Conservation (phyloP, 176 grass and related monocot species). For the Echinochloa phyllopogon region DNA sequence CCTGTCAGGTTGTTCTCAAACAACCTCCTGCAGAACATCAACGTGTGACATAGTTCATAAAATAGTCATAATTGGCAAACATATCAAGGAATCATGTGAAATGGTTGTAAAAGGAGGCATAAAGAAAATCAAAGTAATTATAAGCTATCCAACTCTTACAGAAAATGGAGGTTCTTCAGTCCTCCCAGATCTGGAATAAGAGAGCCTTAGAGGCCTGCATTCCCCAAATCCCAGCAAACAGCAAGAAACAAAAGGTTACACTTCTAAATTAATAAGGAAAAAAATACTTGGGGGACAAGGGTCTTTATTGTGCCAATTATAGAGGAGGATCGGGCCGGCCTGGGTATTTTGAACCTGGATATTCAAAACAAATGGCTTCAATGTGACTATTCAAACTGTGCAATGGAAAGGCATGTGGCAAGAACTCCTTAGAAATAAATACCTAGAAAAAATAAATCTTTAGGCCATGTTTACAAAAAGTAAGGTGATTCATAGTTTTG, state of each 20-base stretch:
- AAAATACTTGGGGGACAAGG: too few species aligned
- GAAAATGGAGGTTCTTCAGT: slow-evolving; percentile 49
- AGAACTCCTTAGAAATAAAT: too few species aligned
- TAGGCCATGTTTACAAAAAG: too few species aligned
- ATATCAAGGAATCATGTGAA: background rate
- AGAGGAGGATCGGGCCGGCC: too few species aligned
- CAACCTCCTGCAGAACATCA: slow-evolving; percentile 38
- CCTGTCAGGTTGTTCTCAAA: slow-evolving; percentile 39
- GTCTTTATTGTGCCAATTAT: too few species aligned
- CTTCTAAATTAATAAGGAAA: background rate
- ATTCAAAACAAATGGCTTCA: too few species aligned
- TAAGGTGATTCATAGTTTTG: too few species aligned
- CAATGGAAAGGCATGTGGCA: too few species aligned
- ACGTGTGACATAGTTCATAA: background rate
- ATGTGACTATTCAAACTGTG: too few species aligned
- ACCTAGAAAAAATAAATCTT: too few species aligned
- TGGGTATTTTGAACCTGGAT: too few species aligned
- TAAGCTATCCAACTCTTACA: slow-evolving; percentile 44
- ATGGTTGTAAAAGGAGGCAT: background rate
- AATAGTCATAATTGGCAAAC: background rate
- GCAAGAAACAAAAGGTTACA: background rate
- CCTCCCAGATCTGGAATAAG: slow-evolving; percentile 49
- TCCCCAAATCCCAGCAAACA: slow-evolving; percentile 48
- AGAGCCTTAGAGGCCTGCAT: slow-evolving; percentile 45
- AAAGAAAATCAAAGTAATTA: slow-evolving; percentile 15